Percentiles rank a stretch among this genome's conserved stretches.
Evolutionary conservation across 2,329 filamentous ascomycete species (phyloP).

Genomic region (Mollisia scopiformis): DNA sequence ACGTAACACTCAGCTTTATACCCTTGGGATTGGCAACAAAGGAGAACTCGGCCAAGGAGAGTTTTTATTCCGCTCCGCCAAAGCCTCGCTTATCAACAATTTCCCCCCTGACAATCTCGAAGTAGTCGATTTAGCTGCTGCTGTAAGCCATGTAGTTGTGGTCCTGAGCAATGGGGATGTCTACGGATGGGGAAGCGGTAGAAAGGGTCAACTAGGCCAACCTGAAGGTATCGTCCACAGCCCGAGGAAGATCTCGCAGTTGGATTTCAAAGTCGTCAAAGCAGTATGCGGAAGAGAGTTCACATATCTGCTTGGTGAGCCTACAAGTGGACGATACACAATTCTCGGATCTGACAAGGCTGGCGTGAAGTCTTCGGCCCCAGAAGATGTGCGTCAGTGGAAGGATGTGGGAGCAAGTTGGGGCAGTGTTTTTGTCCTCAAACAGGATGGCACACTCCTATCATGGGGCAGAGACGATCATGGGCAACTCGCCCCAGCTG

Average conservation of each 20-base stretch:
- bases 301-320: slow-evolving; percentile 68
- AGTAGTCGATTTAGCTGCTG: slow-evolving; percentile 69
- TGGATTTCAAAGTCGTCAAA: slow-evolving; percentile 63
- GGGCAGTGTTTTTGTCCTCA: slow-evolving; percentile 77
- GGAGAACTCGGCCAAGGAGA: slow-evolving; percentile 73
- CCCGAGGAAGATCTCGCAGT: slow-evolving; percentile 62
- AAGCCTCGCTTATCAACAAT: slow-evolving; percentile 52
- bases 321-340: slow-evolving; percentile 58
- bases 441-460: slow-evolving; percentile 58
- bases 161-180: slow-evolving; percentile 76
- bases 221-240: slow-evolving; percentile 54
- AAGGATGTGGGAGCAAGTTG: slow-evolving; percentile 76
- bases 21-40: slow-evolving; percentile 67
- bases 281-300: slow-evolving; percentile 86
- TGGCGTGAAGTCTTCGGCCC: slow-evolving; percentile 62
- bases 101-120: slow-evolving; percentile 65
- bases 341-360: slow-evolving; percentile 80
- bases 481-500: slow-evolving; percentile 72
- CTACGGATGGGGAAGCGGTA: slow-evolving; percentile 87
- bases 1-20: slow-evolving; percentile 56
- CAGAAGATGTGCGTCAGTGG: slow-evolving; percentile 58
- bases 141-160: slow-evolving; percentile 77
- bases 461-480: slow-evolving; percentile 88
- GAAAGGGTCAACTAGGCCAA: slow-evolving; percentile 81
- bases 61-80: slow-evolving; percentile 51